These are phyloP conservation scores for Ricinus communis DNA, from an alignment of 345 rosid species.

Conservation along the genomic window DNA sequence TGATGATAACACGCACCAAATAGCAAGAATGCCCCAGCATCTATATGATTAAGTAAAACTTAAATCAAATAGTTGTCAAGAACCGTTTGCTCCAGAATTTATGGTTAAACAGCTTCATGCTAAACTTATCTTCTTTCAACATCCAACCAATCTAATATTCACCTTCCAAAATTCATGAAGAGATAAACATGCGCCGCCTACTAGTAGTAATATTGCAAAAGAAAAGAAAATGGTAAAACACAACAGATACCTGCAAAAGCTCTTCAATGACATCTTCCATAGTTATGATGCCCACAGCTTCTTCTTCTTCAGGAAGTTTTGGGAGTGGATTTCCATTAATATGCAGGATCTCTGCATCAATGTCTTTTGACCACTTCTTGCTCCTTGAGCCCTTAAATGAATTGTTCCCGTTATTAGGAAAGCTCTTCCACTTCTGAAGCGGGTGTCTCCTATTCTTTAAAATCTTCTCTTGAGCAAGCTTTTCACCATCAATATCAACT, in stretches of 20 bases:
- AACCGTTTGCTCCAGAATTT: background rate
- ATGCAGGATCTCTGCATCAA: constrained; percentile 66
- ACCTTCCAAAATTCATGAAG: background rate
- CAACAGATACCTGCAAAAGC: constrained; percentile 64
- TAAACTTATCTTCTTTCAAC: background rate
- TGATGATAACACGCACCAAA: no score
- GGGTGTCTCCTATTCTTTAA: constrained; percentile 47
- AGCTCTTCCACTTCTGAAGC: constrained; percentile 81
- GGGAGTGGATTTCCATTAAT: constrained; percentile 68
- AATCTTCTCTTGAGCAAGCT: constrained; percentile 4
- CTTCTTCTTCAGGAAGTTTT: constrained; percentile 76
- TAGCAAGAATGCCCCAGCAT: no score
- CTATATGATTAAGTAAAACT: no score
- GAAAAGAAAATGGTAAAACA: background rate
- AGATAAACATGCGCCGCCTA: no score
- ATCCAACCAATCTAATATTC: background rate
- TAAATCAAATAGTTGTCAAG: background rate
- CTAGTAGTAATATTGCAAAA: no score
- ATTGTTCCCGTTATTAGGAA: constrained; percentile 47
- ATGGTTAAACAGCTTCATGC: background rate
- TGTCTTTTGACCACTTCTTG: constrained; percentile 75
- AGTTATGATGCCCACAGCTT: constrained; percentile 87
- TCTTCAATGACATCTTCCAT: constrained; percentile 99
- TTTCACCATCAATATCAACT: background rate
- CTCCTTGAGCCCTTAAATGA: constrained; percentile 52